Base-by-base conservation (phyloP, 2,329 filamentous ascomycete genomes). In the Dothistroma septosporum region DNA sequence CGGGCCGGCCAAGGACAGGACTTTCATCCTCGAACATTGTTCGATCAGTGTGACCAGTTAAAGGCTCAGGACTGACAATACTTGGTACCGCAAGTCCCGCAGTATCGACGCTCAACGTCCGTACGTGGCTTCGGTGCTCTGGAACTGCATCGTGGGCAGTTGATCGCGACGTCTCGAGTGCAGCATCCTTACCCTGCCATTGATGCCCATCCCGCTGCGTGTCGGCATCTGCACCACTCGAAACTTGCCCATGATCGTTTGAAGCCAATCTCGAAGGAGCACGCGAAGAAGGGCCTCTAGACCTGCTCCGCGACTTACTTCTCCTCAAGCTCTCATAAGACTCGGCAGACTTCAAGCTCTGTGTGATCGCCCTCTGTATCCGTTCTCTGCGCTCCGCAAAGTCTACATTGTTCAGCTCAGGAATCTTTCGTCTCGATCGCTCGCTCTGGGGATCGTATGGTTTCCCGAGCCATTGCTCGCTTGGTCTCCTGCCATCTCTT, bases 301-400 rank as follows among this genome's bases (percentile, higher is more conserved):
- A 64, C 37, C 59, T 55, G 61, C 64, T 68, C 46, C 66, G 53
- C 16, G 69, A 69, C 28, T 57, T 60, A 56, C 62, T 68, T 49
- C 63, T 61, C 52, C 53, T 54, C 63, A 70, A 49, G 55, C 60
- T 66, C 32, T 90, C 87, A 64, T 74, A 69, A 58, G 76, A 69
- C 50, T 66, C 61, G 71, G 68, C 88, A 70, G 91, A 88, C 64
- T 88, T 84, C 53, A 94, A 86, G n/a, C 89, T 91, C 72, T 89
- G 90, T 68, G 86, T 92, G 74, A 95, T 93, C 14, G 91, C 91
- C 59, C 91, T 85, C 68, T 92, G 88, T 69, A 96, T 95, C 62
- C 87, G 86, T 71, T 91, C 88, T 68, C 92, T 83, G 55, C 91
- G 84, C 66, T 90, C 89, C 61, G 89, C 91, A 72, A 95, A 94